Evolutionary conservation across 2,329 filamentous ascomycete genomes (phyloP), one percentile per base, ranked within the genome.

Genomic region (Pseudogymnoascus sp.): DNA sequence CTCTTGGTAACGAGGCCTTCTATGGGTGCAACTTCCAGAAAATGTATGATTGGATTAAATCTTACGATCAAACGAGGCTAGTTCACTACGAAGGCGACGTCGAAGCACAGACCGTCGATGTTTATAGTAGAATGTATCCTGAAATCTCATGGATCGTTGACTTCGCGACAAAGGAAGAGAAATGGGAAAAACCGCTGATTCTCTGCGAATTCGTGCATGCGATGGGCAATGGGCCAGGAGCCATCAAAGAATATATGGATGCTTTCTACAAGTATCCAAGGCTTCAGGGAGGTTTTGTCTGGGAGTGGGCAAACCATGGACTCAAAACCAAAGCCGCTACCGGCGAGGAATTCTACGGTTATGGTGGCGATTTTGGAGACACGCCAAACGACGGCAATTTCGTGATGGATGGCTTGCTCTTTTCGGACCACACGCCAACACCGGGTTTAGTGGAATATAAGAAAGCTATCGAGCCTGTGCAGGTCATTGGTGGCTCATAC

Each of bases 171-270:
- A 38, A 61, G n/a, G 16, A 31, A 11, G 40, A 63, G 33, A 16
- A 31, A 16, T 33, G 19, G 41, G 63, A 63, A 3, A 83, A 87
- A 73, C 85, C 84, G 0, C 72, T 88, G 1, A 75, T 88, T 1
- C 77, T 83, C 1, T 83, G 81, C 69, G 81, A 84, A 65, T 83
- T 81, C 59, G 79, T 73, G 0, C 81, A 83, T 68, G 86, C 88
- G 1, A 89, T 90, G 87, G 88, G 88, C 6, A 90, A 89, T 67
- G 87, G 86, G 0, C 88, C 88, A 0, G 88, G 88, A 0, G 82
- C 82, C 53, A 78, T 90, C 11, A 81, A 86, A 63, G 87, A 89
- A 65, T 90, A 90, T 65, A 78, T 87, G 43, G 78, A 85, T 35
- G 76, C 78, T 0, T 85, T 84, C 72, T 80, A 81, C 65, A 75